phyloP scores from a whole-genome alignment of 306 rosid genomes.

The Cucumis melo region DNA sequence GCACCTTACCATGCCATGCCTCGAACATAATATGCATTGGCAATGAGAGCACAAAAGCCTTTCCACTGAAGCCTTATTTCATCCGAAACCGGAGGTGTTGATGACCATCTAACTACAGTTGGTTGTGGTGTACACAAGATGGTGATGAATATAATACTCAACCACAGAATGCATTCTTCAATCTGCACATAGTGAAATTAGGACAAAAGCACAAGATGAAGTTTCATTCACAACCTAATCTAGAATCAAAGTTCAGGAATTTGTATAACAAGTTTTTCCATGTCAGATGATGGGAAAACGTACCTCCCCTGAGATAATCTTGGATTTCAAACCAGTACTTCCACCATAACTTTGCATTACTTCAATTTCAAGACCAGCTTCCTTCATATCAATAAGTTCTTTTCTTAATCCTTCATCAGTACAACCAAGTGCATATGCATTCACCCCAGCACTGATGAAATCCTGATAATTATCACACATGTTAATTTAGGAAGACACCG shows the following conservation, averaged over 20 bases:
- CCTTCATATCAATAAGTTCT: conserved; percentile 70
- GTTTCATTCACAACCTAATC: not conserved
- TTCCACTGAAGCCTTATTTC: conserved; percentile 91
- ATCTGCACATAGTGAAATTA: conserved; percentile 33
- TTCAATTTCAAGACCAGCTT: conserved; percentile 64
- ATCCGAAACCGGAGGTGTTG: conserved; percentile 75
- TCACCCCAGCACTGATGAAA: conserved; percentile 91
- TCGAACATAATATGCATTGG: conserved; percentile 78
- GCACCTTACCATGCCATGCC: conserved; percentile 97
- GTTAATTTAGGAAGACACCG: not conserved
- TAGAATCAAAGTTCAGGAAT: not conserved
- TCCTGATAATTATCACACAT: conserved; percentile 38
- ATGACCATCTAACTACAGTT: conserved; percentile 91
- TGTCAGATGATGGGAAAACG: not conserved
- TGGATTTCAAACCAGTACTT: conserved; percentile 74
- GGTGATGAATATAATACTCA: conserved; percentile 87
- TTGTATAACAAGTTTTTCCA: not conserved
- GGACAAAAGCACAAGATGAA: not conserved
- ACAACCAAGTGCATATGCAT: conserved; percentile 96
- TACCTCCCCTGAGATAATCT: conserved; percentile 69
- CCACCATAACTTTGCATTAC: conserved; percentile 73
- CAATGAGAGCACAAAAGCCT: conserved; percentile 91
- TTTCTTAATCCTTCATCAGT: conserved; percentile 85
- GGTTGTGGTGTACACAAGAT: conserved; percentile 96
- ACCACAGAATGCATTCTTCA: conserved; percentile 89